These are phyloP conservation scores for Zymoseptoria brevis DNA, from an alignment of 2,329 filamentous ascomycete genomes.

Conservation along the genomic window DNA sequence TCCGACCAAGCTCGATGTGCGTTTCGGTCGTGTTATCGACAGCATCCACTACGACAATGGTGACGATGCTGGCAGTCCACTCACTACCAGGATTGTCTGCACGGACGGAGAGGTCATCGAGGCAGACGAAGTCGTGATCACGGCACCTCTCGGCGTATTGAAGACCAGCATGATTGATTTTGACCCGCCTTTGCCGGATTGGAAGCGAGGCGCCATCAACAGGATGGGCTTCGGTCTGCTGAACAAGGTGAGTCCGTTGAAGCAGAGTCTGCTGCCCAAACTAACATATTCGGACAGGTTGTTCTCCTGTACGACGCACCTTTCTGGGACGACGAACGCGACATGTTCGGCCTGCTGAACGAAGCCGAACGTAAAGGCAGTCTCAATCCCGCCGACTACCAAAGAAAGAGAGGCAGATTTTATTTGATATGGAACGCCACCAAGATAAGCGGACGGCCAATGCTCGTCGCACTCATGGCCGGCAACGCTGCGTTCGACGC, in stretches of 20 bases:
- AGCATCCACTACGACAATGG: conserved; percentile 55
- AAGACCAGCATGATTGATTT: conserved; percentile 80
- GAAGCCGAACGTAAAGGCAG: conserved; percentile 63
- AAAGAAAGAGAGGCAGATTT: conserved; percentile 73
- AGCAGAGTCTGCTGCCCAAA: not conserved
- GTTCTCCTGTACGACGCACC: conserved; percentile 79
- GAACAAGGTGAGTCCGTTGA: conserved; percentile 60
- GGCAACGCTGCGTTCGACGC: conserved; percentile 87
- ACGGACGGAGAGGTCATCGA: conserved; percentile 68
- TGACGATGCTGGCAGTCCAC: conserved; percentile 27
- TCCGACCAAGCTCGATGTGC: conserved; percentile 69
- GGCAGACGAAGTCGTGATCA: conserved; percentile 87
- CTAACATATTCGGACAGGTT: conserved; percentile 38
- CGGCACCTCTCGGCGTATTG: conserved; percentile 81
- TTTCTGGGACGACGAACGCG: conserved; percentile 83
- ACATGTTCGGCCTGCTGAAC: conserved; percentile 89
- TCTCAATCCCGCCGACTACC: conserved; percentile 71
- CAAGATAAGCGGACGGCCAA: conserved; percentile 76
- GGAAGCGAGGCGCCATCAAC: conserved; percentile 72
- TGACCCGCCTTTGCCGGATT: conserved; percentile 77
- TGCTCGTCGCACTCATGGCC: conserved; percentile 87
- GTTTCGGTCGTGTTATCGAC: conserved; percentile 63
- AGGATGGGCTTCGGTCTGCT: conserved; percentile 87
- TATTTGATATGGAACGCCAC: conserved; percentile 98
- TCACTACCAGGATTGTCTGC: conserved; percentile 58